Percentiles rank a stretch among this genome's conserved stretches.
phyloP scores from a whole-genome alignment of 1,284 basidiomycete species.

The Boletellus deceptivus region DNA sequence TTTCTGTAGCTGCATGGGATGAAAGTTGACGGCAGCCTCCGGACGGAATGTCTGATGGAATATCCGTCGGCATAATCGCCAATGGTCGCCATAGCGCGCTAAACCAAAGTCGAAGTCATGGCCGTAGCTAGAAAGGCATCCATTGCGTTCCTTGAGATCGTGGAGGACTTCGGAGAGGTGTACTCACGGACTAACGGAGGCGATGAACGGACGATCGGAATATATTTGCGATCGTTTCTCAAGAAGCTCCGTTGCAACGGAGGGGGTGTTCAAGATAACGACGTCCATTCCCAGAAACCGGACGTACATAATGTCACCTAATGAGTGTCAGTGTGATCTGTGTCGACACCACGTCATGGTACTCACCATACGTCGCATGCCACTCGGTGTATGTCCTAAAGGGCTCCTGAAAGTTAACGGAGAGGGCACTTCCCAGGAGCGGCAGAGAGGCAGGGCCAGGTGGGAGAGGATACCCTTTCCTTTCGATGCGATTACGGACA shows the following conservation, averaged over 20 bases:
- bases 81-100: constrained; percentile 17
- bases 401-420: constrained; percentile 12
- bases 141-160: background rate
- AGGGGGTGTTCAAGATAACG: constrained; percentile 18
- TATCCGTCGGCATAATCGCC: constrained; percentile 16
- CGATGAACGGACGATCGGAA: constrained; percentile 22
- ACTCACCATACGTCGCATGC: constrained; percentile 20
- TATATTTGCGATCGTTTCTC: constrained; percentile 24
- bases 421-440: constrained; percentile 16
- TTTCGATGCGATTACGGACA: constrained; percentile 6
- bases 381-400: constrained; percentile 21
- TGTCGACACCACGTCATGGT: background rate
- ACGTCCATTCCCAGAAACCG: constrained; percentile 21
- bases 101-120: constrained; percentile 15
- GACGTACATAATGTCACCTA: constrained; percentile 24
- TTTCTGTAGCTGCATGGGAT: constrained; percentile 15
- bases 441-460: constrained; percentile 18
- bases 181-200: constrained; percentile 17
- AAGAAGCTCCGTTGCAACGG: constrained; percentile 13
- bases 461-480: constrained; percentile 14
- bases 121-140: constrained; percentile 11
- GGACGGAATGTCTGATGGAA: constrained; percentile 14
- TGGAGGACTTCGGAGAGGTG: background rate
- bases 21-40: constrained; percentile 1
- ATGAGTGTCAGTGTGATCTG: background rate